These are phyloP conservation scores for Cordyceps cateniannulata DNA, from an alignment of 2,329 filamentous ascomycete genomes.

Conservation along the genomic window DNA sequence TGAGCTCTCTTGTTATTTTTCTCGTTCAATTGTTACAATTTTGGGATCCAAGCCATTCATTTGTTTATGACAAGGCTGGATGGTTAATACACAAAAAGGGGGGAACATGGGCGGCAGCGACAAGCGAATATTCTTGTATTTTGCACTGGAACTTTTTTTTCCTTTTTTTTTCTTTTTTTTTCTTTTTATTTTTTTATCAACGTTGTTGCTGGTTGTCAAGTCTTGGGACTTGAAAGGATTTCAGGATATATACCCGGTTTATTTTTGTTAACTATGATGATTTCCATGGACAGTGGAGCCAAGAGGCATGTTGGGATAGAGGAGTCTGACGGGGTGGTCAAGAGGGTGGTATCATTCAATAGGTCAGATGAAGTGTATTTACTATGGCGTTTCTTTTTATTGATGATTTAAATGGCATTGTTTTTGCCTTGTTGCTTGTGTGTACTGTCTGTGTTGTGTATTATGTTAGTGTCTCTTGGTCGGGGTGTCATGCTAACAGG, in stretches of 20 bases:
- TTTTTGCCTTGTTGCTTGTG: no score
- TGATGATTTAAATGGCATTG: not conserved
- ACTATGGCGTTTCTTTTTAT: not conserved
- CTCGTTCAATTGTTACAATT: constrained; percentile 9
- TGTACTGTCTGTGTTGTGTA: not conserved
- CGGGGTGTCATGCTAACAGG: no score
- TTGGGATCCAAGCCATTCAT: not conserved
- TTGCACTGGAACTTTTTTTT: constrained; percentile 8
- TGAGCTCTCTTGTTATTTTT: not conserved
- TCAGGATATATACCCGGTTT: constrained; percentile 16
- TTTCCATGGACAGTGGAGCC: not conserved
- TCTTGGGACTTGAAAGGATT: constrained; percentile 10
- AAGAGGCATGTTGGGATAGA: not conserved
- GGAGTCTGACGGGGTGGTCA: not conserved
- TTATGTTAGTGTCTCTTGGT: not conserved
- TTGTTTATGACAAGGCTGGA: not conserved
- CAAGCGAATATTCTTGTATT: constrained; percentile 2
- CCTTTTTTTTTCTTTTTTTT: constrained; percentile 2
- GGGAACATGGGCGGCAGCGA: constrained; percentile 7
- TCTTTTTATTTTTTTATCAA: not conserved
- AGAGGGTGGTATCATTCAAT: not conserved
- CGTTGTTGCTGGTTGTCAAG: not conserved
- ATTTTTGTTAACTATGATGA: not conserved
- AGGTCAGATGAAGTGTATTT: constrained; percentile 1
- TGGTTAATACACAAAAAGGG: constrained; percentile 7